Conservation (phyloP, 768 basidiomycete species). For the Russula emetica region DNA sequence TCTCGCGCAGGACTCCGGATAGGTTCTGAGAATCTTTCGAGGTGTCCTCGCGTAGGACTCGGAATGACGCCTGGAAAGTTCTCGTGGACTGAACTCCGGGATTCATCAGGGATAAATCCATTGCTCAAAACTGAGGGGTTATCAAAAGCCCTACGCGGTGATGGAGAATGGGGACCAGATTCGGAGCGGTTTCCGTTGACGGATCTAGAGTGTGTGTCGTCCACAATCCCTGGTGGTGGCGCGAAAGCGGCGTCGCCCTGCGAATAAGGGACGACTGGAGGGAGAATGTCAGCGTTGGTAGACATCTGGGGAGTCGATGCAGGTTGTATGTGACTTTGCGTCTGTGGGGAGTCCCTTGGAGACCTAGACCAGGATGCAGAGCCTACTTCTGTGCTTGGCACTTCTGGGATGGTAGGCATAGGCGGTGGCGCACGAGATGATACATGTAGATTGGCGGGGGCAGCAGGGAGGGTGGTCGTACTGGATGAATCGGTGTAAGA, state of each 20-base stretch:
- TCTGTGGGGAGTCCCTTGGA: slow-evolving; percentile 3
- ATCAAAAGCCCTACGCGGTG: slow-evolving; percentile 13
- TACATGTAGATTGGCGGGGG: not conserved
- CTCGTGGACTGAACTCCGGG: slow-evolving; percentile 10
- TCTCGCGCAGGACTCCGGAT: not conserved
- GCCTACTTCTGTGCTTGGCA: slow-evolving; percentile 21
- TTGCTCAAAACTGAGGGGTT: not conserved
- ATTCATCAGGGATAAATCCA: slow-evolving; percentile 1
- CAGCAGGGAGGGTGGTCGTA: slow-evolving; percentile 25
- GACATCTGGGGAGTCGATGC: not conserved
- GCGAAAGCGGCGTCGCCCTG: slow-evolving; percentile 3
- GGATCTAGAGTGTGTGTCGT: not conserved
- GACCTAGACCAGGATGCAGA: slow-evolving; percentile 13
- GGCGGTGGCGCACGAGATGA: slow-evolving; percentile 15
- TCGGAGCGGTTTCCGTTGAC: slow-evolving; percentile 3
- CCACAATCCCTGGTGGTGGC: slow-evolving; percentile 17
- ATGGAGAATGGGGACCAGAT: slow-evolving; percentile 1
- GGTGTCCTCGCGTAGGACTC: not conserved
- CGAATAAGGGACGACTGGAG: not conserved
- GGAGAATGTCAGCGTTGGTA: not conserved
- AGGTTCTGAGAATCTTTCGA: not conserved
- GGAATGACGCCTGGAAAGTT: not conserved
- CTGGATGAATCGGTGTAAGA: slow-evolving; percentile 17
- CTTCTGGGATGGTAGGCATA: slow-evolving; percentile 27
- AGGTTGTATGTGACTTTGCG: not conserved